Base-by-base conservation (phyloP, 2,329 filamentous ascomycete genomes). In the Fusarium compactum region DNA sequence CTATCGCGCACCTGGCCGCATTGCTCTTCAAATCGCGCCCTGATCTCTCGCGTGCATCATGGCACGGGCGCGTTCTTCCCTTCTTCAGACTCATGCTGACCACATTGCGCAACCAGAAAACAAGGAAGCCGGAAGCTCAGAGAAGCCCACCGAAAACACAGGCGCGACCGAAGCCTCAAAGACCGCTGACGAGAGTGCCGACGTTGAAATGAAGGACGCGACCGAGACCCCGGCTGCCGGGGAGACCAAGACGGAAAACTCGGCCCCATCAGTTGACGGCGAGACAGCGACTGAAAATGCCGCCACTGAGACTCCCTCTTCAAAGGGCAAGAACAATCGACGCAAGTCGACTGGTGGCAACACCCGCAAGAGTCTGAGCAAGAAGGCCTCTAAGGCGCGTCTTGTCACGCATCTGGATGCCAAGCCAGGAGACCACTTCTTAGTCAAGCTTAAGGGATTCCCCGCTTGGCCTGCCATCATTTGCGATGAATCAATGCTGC, bases 381-480 rank as follows among this genome's bases (percentile, higher is more conserved):
- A 91, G 84, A 97, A 96, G 85, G 92, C 90, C 78, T 95, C 92
- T 50, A 91, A 90, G 82, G 86, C 87, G 67, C 90, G 91, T 77
- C 85, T 92, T 38, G 18, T 38, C 69, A 87, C 87, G 46, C 88
- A 94, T 74, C 86, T 93, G 56, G 89, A 97, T 78, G 95, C 93
- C 70, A 87, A 97, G 83, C 93, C 96, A 7, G 96, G 97, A 73
- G 92, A 98, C 76, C 92, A 95, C 82, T 98, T 92, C 82, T 90
- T 97, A 78, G 94, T 97, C 70, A 93, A 95, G 80, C 90, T 99
- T 81, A 97, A 97, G 85, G 96, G 95, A 65, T 97, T 93, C 81
- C 93, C 96, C 32, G 91, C 93, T 41, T 99, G 96, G 96, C 96
- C 96, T 18, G 91, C 94, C 58, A 92, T 99, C 78, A 90, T 99